These are phyloP conservation scores for Orbilia oligospora DNA, from an alignment of 2,329 filamentous ascomycete genomes.

Conservation along the genomic window DNA sequence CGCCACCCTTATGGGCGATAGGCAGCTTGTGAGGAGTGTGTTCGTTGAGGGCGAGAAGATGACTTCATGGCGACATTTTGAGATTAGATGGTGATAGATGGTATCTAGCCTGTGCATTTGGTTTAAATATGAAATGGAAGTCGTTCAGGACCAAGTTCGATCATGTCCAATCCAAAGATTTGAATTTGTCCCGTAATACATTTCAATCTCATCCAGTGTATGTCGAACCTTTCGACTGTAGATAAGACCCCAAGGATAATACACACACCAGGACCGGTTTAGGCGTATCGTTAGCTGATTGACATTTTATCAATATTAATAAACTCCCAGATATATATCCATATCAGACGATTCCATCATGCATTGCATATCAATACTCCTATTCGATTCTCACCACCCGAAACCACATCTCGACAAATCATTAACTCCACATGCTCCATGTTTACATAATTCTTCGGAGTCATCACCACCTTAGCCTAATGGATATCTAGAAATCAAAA, in stretches of 20 bases:
- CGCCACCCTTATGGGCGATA: neutral
- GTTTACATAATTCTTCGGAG: neutral
- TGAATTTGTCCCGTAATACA: neutral
- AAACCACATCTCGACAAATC: constrained; percentile 1
- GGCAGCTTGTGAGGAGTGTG: neutral
- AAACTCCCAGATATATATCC: neutral
- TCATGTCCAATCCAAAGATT: neutral
- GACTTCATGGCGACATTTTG: neutral
- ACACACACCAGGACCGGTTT: neutral
- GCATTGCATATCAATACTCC: constrained; percentile 2
- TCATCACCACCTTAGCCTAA: constrained; percentile 25
- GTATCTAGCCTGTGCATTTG: neutral
- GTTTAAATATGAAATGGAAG: neutral
- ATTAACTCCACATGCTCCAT: neutral
- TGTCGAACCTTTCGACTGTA: neutral
- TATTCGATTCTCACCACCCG: constrained; percentile 6
- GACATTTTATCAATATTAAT: neutral
- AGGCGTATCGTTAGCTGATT: neutral
- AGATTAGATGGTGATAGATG: constrained; percentile 9
- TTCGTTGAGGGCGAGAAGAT: neutral
- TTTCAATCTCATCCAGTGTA: neutral
- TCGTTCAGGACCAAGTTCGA: neutral
- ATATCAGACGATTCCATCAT: constrained; percentile 5
- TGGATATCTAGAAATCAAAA: neutral
- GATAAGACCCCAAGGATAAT: neutral